A percentile compares a stretch with the other conserved stretches of the same genome.
Conservation (phyloP, 345 rosid genomes). For the Hibiscus trionum region DNA sequence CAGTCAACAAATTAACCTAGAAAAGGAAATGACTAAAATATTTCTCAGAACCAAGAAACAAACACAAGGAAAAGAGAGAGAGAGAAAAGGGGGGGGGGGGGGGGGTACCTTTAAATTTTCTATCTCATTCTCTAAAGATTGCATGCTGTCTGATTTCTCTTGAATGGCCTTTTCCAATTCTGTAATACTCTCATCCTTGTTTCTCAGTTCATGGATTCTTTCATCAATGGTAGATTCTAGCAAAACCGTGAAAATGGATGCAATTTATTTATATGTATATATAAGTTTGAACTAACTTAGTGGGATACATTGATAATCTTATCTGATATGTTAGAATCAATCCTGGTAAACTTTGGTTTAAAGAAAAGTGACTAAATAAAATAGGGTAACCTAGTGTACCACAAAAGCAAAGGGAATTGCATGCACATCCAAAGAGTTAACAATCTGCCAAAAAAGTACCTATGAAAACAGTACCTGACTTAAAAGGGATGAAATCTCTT, state of each 20-base stretch:
- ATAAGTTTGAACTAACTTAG: conserved; percentile 2
- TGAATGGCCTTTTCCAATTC: conserved; percentile 27
- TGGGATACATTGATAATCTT: neutral
- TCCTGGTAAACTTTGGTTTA: conserved; percentile 2
- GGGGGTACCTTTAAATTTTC: conserved; percentile 28
- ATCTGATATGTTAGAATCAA: neutral
- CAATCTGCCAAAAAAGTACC: neutral
- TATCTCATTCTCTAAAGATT: conserved; percentile 17
- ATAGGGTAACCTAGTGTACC: conserved; percentile 1
- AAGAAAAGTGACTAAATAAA: neutral
- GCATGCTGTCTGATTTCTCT: conserved; percentile 26
- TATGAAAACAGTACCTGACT: neutral
- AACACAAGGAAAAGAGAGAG: neutral
- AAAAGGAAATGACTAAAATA: neutral
- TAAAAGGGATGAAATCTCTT: neutral
- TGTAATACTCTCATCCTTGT: conserved; percentile 24
- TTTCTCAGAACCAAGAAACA: neutral
- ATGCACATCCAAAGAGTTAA: neutral
- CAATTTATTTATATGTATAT: neutral
- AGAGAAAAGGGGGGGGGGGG: neutral
- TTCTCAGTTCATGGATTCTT: conserved; percentile 20
- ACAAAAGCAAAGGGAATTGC: neutral
- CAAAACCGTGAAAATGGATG: neutral
- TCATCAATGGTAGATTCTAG: conserved; percentile 29
- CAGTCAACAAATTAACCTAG: neutral